Percentiles rank a stretch among this genome's conserved stretches.
phyloP scores from a whole-genome alignment of 169 alveolate species.

The Cryptosporidium bovis region DNA sequence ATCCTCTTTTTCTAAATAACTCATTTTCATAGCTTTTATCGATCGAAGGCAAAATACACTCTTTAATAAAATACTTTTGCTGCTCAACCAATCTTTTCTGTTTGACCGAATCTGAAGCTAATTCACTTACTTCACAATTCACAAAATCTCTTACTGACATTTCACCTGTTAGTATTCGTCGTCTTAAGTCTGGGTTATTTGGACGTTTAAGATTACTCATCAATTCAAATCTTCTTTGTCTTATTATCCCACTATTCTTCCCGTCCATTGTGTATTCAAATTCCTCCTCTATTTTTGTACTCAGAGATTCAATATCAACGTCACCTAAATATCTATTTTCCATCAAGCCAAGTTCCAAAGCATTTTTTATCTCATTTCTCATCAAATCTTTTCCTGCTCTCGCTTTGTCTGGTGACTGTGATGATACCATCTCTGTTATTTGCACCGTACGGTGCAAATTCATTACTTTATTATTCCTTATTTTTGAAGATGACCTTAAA shows the following conservation, averaged over 20 bases:
- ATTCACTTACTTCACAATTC: conserved; percentile 64
- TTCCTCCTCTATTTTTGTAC: conserved; percentile 52
- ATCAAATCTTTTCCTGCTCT: conserved; percentile 3
- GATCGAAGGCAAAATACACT: conserved; percentile 27
- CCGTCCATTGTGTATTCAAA: conserved; percentile 32
- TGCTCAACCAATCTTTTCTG: conserved; percentile 61
- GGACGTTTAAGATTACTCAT: conserved; percentile 58
- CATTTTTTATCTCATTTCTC: conserved; percentile 45
- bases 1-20: conserved; percentile 7
- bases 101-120: conserved; percentile 66
- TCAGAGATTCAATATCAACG: conserved; percentile 28
- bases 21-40: background rate
- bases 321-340: conserved; percentile 32
- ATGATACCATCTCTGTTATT: too few species aligned
- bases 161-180: conserved; percentile 59
- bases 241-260: conserved; percentile 21
- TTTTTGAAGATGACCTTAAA: too few species aligned
- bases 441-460: too few species aligned
- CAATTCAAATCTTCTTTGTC: conserved; percentile 69
- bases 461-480: too few species aligned
- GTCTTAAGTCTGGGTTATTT: conserved; percentile 34
- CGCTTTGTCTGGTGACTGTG: background rate
- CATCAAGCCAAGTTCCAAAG: conserved; percentile 20
- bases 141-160: conserved; percentile 62
- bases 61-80: conserved; percentile 47